phyloP scores from a whole-genome alignment of 2,329 filamentous ascomycete genomes.

The Pyricularia sp. region DNA sequence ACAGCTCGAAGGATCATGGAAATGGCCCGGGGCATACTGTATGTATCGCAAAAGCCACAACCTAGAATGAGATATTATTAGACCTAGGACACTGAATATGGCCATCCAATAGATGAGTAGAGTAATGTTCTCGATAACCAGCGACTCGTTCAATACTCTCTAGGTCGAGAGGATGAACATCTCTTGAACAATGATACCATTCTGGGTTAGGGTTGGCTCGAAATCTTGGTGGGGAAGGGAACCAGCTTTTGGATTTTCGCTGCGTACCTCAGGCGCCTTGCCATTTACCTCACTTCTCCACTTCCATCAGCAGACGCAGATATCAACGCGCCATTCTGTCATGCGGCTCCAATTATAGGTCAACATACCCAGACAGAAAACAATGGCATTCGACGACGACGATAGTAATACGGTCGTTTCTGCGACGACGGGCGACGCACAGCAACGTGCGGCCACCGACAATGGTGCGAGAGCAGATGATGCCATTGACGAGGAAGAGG shows the following conservation, averaged over 20 bases:
- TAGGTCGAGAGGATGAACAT: neutral
- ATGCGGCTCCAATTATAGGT: neutral
- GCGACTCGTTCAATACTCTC: neutral
- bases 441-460: conserved; percentile 5
- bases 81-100: neutral
- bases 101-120: neutral
- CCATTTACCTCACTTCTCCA: neutral
- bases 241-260: neutral
- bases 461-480: conserved; percentile 11
- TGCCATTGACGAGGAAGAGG: conserved; percentile 10
- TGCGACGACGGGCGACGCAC: neutral
- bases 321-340: neutral
- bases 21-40: neutral
- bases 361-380: neutral
- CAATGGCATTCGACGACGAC: conserved; percentile 17
- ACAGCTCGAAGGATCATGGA: neutral
- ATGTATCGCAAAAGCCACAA: neutral
- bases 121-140: neutral
- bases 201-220: neutral
- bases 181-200: neutral
- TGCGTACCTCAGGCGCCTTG: no score
- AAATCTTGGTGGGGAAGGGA: neutral
- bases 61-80: neutral
- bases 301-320: neutral
- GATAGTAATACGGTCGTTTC: conserved; percentile 5